Evolutionary conservation across 2,329 filamentous ascomycete species (phyloP).

Genomic region (Cercospora berteroae): DNA sequence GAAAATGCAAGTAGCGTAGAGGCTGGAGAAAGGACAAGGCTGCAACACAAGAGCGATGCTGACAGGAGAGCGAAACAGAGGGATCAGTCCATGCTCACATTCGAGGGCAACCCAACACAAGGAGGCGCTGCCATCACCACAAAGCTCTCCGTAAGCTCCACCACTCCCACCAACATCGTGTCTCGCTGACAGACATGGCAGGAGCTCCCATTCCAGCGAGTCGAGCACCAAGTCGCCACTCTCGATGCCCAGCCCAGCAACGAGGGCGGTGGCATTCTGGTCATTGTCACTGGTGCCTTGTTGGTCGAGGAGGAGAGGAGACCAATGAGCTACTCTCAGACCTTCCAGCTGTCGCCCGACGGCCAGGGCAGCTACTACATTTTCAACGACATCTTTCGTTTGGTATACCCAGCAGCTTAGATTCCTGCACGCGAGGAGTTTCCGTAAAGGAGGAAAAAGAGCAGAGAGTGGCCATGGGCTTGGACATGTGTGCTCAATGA

Average conservation of each 20-base stretch:
- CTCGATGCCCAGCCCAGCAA: slow-evolving; percentile 78
- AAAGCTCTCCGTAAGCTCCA: slow-evolving; percentile 70
- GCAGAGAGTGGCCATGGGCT: neutral
- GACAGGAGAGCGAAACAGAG: slow-evolving; percentile 54
- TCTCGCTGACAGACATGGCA: slow-evolving; percentile 39
- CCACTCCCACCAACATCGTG: neutral
- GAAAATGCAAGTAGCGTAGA: neutral
- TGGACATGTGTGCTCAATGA: neutral
- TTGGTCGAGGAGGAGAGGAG: slow-evolving; percentile 79
- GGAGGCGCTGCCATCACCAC: slow-evolving; percentile 68
- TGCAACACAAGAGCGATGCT: slow-evolving; percentile 1
- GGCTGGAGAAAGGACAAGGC: neutral
- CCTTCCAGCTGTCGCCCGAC: slow-evolving; percentile 79
- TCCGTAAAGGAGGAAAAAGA: neutral
- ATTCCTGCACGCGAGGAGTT: neutral
- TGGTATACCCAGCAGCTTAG: slow-evolving; percentile 62
- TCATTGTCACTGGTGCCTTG: slow-evolving; percentile 84
- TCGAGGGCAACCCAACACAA: slow-evolving; percentile 68
- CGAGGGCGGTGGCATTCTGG: slow-evolving; percentile 68
- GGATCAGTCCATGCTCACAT: slow-evolving; percentile 86
- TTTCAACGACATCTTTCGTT: slow-evolving; percentile 92
- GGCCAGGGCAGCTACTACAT: slow-evolving; percentile 72
- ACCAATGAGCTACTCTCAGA: slow-evolving; percentile 88
- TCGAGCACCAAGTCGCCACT: slow-evolving; percentile 73
- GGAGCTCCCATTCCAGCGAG: slow-evolving; percentile 76